Evolutionary conservation across 208 protist species (phyloP).

Genomic region (Acanthamoeba divionensis): DNA sequence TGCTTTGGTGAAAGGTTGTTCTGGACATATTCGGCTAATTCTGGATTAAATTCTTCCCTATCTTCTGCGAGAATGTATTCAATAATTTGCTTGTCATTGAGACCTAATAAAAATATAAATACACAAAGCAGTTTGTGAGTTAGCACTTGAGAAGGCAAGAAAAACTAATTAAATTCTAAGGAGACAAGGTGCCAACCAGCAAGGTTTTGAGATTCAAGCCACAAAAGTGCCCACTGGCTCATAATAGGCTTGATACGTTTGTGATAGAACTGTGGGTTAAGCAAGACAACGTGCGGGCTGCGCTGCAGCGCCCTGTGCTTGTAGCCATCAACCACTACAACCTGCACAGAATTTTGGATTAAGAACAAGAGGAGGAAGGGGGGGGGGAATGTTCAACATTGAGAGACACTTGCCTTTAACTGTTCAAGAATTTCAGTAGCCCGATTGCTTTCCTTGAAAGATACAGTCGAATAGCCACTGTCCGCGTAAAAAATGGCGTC

Average conservation of each 20-base stretch:
- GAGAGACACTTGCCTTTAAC: neutral
- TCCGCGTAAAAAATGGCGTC: conserved; percentile 86
- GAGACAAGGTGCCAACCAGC: no score
- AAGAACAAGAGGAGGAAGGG: no score
- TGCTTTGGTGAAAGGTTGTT: conserved; percentile 53
- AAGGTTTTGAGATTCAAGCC: conserved; percentile 73
- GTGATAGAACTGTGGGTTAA: conserved; percentile 86
- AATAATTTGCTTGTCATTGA: conserved; percentile 31
- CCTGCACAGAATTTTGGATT: no score
- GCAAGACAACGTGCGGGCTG: conserved; percentile 88
- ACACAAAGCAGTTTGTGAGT: no score
- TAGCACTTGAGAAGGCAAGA: no score
- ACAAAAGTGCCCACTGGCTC: conserved; percentile 86
- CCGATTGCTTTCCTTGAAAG: neutral
- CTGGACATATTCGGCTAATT: neutral
- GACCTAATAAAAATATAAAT: no score
- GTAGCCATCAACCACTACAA: conserved; percentile 71
- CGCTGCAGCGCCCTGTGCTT: conserved; percentile 78
- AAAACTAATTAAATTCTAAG: no score
- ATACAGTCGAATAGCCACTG: conserved; percentile 43
- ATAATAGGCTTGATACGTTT: conserved; percentile 82
- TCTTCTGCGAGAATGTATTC: neutral
- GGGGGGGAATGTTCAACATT: no score
- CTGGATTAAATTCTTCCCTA: neutral
- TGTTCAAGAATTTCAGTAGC: neutral